A percentile compares a stretch with the other conserved stretches of the same genome.
phyloP scores from a whole-genome alignment of 441 rosid genomes.

The Aquilaria agallochum region DNA sequence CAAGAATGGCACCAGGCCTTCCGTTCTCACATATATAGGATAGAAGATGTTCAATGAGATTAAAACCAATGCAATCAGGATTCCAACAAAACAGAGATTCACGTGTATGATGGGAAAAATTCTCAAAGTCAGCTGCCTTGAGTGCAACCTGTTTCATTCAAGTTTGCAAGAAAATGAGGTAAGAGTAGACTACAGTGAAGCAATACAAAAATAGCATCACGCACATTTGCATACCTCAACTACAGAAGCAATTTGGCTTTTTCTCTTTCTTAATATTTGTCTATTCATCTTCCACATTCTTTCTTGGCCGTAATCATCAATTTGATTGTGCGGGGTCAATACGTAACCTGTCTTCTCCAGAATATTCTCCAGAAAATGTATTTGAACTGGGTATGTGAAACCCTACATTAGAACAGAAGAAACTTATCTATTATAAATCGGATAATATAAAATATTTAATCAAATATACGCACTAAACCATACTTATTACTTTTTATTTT shows the following conservation, averaged over 20 bases:
- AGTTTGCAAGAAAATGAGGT: slow-evolving; percentile 16
- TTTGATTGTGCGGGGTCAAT: slow-evolving; percentile 73
- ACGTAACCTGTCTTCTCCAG: slow-evolving; percentile 70
- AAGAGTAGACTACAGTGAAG: background rate
- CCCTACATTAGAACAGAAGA: slow-evolving; percentile 46
- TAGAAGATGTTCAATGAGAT: slow-evolving; percentile 73
- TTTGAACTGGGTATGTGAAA: slow-evolving; percentile 66
- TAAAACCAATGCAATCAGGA: slow-evolving; percentile 93
- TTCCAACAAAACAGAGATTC: slow-evolving; percentile 86
- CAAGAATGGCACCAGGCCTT: slow-evolving; percentile 76
- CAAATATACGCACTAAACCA: no score
- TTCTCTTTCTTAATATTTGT: slow-evolving; percentile 79
- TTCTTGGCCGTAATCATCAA: slow-evolving; percentile 93
- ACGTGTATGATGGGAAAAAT: slow-evolving; percentile 50
- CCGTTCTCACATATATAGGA: slow-evolving; percentile 65
- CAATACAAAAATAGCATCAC: slow-evolving; percentile 8
- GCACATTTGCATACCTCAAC: slow-evolving; percentile 63
- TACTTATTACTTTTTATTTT: no score
- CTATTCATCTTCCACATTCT: slow-evolving; percentile 80
- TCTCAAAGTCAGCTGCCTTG: slow-evolving; percentile 59
- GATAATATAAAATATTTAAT: no score
- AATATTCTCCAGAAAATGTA: slow-evolving; percentile 75
- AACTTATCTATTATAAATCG: background rate
- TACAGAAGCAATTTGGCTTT: slow-evolving; percentile 78
- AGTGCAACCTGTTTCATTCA: slow-evolving; percentile 59